Evolutionary conservation across 345 rosid species (phyloP), one percentile per base, ranked within the genome.

Genomic region (Heritiera fomes): DNA sequence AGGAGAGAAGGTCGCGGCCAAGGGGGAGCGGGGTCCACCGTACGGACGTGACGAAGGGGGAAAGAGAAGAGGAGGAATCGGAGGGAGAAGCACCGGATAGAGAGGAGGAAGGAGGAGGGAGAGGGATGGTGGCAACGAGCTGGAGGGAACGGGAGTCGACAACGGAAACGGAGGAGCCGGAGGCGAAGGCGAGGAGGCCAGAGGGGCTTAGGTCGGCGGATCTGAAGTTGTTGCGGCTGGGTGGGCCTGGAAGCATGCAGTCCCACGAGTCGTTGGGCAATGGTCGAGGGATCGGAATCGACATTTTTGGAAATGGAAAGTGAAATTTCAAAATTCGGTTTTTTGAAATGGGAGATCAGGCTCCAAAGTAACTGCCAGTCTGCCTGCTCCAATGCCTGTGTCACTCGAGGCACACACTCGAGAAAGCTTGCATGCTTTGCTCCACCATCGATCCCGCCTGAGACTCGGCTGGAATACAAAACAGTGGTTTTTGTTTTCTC

Each of bases 161-260:
- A 69, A 95, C 82, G 52, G 94, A 87, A 71, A 95, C 85, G 60
- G 97, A 95, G 50, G 97, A 89, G 49, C 99, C 99, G 14, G 96
- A 83, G 10, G 96, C 87, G 80, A 92, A 93, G 38, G 98, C 98
- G n/a, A 95, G 84, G 75, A 92, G 94, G 47, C 97, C 97, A 47
- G 98, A 84, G 30, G 91, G 76, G 60, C 92, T 91, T 32, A 93
- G 85, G 85, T 93, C 98, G 79, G 89, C 85, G 68, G 98, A 87
- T 86, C 94, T 94, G 77, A 95, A 95, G 89, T 93, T 95, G 91
- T 88, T 93, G 77, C 97, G 95, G 82, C 90, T 87, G 4, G 98
- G 96, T 6, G 99, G 98, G 50, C 99, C 99, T 1, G 99, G 98
- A 23, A 95, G 94, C 84, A 88, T 91, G 28, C 87, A 82, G 79